Evolutionary conservation across 2,329 filamentous ascomycete genomes (phyloP).

Genomic region (Thelonectria rubi): DNA sequence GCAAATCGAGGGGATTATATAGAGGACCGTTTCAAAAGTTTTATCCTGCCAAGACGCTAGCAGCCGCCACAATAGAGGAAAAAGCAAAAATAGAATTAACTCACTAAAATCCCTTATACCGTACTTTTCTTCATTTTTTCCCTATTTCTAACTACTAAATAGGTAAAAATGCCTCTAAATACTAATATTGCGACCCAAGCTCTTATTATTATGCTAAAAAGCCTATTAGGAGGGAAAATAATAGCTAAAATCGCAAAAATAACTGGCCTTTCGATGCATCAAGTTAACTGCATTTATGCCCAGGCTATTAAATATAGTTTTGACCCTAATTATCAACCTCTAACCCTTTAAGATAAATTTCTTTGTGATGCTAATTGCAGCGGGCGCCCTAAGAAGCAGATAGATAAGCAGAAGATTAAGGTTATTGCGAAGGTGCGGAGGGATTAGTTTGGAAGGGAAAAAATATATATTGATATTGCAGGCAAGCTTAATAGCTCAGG

Average conservation of each 20-base stretch:
- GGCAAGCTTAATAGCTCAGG: conserved; percentile 18
- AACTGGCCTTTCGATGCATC: too few relatives aligned
- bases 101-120: too few relatives aligned
- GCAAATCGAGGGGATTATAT: too few relatives aligned
- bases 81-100: too few relatives aligned
- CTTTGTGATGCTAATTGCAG: neutral
- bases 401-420: neutral
- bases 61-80: too few relatives aligned
- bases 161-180: too few relatives aligned
- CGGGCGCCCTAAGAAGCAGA: neutral
- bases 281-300: neutral
- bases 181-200: neutral
- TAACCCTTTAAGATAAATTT: neutral
- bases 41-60: too few relatives aligned
- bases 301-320: neutral
- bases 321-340: neutral
- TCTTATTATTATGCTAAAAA: neutral
- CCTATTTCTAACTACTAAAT: too few relatives aligned
- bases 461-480: conserved; percentile 11
- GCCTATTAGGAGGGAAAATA: neutral
- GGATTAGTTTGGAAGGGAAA: too few relatives aligned
- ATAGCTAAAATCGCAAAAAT: neutral
- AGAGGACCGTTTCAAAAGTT: too few relatives aligned
- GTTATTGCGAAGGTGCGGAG: too few relatives aligned
- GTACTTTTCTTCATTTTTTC: too few relatives aligned